Evolutionary conservation across 768 basidiomycete species (phyloP).

Genomic region (Termitomyces sp.): DNA sequence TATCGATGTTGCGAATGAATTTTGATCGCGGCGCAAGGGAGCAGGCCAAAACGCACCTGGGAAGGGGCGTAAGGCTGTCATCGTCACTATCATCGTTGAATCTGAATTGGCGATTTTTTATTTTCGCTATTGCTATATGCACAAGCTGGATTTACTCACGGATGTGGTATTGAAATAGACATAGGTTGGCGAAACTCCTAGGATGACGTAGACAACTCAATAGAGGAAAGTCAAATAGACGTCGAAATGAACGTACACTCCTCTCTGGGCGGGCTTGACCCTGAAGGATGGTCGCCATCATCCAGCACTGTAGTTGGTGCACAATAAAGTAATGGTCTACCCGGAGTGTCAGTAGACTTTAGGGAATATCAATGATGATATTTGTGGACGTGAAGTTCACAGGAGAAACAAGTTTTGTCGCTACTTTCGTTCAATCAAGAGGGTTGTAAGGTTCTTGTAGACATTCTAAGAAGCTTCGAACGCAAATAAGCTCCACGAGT

Average conservation of each 20-base stretch:
- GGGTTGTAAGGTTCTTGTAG: neutral
- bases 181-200: conserved; percentile 30
- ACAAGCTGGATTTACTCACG: conserved; percentile 44
- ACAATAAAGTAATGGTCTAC: neutral
- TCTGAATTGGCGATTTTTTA: conserved; percentile 30
- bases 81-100: conserved; percentile 10
- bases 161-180: conserved; percentile 42
- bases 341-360: neutral
- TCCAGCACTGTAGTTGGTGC: neutral
- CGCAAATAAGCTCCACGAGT: conserved; percentile 9
- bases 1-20: neutral
- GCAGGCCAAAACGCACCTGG: conserved; percentile 7
- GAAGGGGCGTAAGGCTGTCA: conserved; percentile 9
- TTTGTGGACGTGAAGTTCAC: neutral
- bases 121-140: conserved; percentile 37
- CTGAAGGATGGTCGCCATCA: neutral
- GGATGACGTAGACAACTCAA: conserved; percentile 2
- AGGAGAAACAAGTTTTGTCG: neutral
- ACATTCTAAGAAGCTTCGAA: neutral
- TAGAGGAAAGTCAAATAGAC: neutral
- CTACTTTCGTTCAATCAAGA: neutral
- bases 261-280: conserved; percentile 2
- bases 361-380: neutral
- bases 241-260: conserved; percentile 10
- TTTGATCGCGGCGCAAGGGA: neutral